Conservation (phyloP, 768 basidiomycete species). For the Chalciporus sphaerocephalus region DNA sequence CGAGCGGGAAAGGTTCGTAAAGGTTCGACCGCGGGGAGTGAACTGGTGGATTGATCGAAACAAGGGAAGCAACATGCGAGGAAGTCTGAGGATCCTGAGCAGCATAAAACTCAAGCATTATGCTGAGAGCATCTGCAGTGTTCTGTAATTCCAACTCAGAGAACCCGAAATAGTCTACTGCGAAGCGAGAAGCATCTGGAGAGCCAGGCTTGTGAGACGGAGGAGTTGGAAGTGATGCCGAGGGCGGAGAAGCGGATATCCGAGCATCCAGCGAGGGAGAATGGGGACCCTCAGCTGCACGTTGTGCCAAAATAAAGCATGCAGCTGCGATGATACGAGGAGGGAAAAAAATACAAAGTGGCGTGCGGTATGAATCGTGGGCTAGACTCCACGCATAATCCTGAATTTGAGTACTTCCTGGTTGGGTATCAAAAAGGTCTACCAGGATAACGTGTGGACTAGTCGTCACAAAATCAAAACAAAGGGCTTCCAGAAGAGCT, state of each 20-base stretch:
- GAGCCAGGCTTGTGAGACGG: constrained; percentile 72
- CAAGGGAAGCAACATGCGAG: constrained; percentile 48
- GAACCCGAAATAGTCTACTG: constrained; percentile 63
- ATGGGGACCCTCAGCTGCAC: constrained; percentile 66
- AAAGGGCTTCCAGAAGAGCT: constrained; percentile 73
- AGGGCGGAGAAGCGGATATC: constrained; percentile 65
- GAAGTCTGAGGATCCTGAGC: constrained; percentile 52
- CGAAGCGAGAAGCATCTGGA: constrained; percentile 65
- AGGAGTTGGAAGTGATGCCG: constrained; percentile 75
- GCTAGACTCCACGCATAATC: constrained; percentile 84
- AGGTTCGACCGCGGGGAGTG: constrained; percentile 35
- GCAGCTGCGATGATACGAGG: constrained; percentile 71
- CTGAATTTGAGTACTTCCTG: constrained; percentile 47
- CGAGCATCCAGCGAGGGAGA: constrained; percentile 71
- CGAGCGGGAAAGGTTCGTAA: constrained; percentile 39
- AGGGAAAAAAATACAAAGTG: constrained; percentile 67
- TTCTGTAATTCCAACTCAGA: constrained; percentile 51
- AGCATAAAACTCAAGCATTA: constrained; percentile 70
- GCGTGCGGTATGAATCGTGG: constrained; percentile 83
- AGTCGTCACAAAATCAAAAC: constrained; percentile 78
- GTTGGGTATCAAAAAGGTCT: constrained; percentile 60
- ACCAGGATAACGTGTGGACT: constrained; percentile 75
- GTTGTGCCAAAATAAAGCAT: constrained; percentile 74
- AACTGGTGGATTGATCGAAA: constrained; percentile 45
- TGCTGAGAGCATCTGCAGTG: constrained; percentile 61